These are phyloP conservation scores for Claviceps capensis DNA, from an alignment of 2,329 filamentous ascomycete species.

Conservation along the genomic window DNA sequence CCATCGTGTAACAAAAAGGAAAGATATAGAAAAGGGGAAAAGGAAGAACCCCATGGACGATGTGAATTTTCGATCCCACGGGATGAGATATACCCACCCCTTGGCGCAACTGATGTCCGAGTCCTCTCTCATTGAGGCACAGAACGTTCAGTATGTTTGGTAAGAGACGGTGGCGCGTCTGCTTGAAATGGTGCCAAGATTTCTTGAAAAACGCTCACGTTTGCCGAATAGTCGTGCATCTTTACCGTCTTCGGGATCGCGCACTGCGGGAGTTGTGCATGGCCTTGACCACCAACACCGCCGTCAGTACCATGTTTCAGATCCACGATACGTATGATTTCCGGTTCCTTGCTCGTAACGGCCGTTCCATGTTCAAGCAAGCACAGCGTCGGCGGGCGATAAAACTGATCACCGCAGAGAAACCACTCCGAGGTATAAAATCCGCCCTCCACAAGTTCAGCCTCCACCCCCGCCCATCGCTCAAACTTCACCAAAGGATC, in stretches of 20 bases:
- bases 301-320: neutral
- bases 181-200: slow-evolving; percentile 5
- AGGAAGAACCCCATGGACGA: neutral
- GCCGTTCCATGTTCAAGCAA: slow-evolving; percentile 3
- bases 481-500: slow-evolving; percentile 49
- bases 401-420: slow-evolving; percentile 19
- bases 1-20: neutral
- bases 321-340: slow-evolving; percentile 11
- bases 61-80: too few relatives aligned
- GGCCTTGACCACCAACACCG: neutral
- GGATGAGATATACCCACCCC: too few relatives aligned
- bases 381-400: slow-evolving; percentile 23
- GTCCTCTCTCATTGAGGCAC: neutral
- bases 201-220: slow-evolving; percentile 7
- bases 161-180: neutral
- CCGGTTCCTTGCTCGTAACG: slow-evolving; percentile 5
- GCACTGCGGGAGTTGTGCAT: neutral
- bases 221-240: slow-evolving; percentile 11
- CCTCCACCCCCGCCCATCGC: slow-evolving; percentile 56
- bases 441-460: slow-evolving; percentile 47
- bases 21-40: neutral
- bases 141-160: neutral
- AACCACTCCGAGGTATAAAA: slow-evolving; percentile 47
- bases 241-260: neutral
- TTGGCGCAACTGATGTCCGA: too few relatives aligned